Conservation (phyloP, 225 moss, liverwort and hornwort genomes). For the Pseudoscleropodium purum region DNA sequence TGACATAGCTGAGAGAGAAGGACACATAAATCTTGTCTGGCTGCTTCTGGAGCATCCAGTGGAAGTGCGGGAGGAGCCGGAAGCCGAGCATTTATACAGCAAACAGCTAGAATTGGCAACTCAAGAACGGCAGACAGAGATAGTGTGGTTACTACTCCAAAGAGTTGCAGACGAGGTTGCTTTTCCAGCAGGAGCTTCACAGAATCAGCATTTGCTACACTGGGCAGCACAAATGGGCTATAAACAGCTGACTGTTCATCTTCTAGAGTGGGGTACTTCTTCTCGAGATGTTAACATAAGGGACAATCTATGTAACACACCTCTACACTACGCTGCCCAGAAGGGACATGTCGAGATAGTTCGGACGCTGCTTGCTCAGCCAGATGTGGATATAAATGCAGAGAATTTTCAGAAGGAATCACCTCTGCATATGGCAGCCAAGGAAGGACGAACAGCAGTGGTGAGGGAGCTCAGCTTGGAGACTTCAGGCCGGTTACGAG, state of each 20-base stretch:
- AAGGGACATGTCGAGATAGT: constrained; percentile 19
- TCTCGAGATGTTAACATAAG: constrained; percentile 10
- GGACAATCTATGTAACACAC: neutral
- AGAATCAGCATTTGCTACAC: constrained; percentile 16
- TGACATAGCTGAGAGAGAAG: constrained; percentile 33
- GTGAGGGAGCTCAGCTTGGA: constrained; percentile 37
- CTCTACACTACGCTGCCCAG: constrained; percentile 31
- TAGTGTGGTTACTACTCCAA: constrained; percentile 16
- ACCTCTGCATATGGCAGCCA: constrained; percentile 34
- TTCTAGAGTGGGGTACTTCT: constrained; percentile 16
- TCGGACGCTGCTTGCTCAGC: neutral
- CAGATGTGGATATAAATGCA: constrained; percentile 19
- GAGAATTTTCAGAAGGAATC: constrained; percentile 26
- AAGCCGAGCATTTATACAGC: constrained; percentile 33
- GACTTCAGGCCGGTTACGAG: constrained; percentile 21
- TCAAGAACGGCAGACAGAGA: constrained; percentile 13
- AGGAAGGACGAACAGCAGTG: constrained; percentile 14
- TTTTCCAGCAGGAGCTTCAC: neutral
- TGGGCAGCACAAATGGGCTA: constrained; percentile 36
- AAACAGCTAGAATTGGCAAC: constrained; percentile 40
- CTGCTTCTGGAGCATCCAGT: constrained; percentile 32
- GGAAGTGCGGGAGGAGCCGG: constrained; percentile 27
- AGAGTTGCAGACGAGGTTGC: constrained; percentile 32
- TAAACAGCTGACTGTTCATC: constrained; percentile 4
- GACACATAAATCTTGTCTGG: constrained; percentile 33